Base-by-base conservation (phyloP, 768 basidiomycete species). In the Paxillus ammoniavirescens region DNA sequence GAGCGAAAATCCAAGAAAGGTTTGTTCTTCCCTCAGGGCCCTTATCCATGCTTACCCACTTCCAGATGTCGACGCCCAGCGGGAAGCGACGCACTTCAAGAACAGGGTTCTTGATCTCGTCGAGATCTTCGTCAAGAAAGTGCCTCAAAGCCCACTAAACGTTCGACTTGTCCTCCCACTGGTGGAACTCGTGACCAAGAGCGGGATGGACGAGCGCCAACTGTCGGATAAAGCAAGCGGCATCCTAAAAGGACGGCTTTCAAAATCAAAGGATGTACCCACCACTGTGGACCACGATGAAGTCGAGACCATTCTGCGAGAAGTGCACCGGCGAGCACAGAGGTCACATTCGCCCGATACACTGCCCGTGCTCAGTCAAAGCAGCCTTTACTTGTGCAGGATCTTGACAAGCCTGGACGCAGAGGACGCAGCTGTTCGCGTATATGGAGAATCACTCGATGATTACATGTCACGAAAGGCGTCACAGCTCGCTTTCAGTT, bases 41-140 rank as follows among this genome's bases (percentile, higher is more conserved):
- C 7, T 15, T 41, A 43, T 12, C 41, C 18, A 47, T 49, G 2
- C 50, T 58, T 26, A 57, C 26, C 0, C 15, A 15, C 26, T 37
- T 43, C 50, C 45, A 88, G 85, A 78, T 51, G 66, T 82, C 63
- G 82, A 86, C 64, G 83, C 81, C 30, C 90, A 94, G 65, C 81
- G 90, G 43, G 91, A 96, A 72, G 93, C 93, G 4, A 89, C 91
- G 5, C 90, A 98, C 71, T 98, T 97, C 83, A 98, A 96, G 69
- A 93, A 91, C 68, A 86, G 95, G 12, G 89, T 97, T 28, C 84
- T 99, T 28, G 96, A 98, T 69, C 81, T 99, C n/a, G 79, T 98
- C 53, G 94, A 98, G 50, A 83, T 80, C 21, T 95, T 86, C 72
- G 72, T 89, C 58, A 89, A 83, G 66, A 86, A 83, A 62, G 88